A percentile compares a stretch with the other conserved stretches of the same genome.
These are phyloP conservation scores for Suhomyces bribrorum DNA, from an alignment of 1,139 yeast genomes.

Conservation along the genomic window DNA sequence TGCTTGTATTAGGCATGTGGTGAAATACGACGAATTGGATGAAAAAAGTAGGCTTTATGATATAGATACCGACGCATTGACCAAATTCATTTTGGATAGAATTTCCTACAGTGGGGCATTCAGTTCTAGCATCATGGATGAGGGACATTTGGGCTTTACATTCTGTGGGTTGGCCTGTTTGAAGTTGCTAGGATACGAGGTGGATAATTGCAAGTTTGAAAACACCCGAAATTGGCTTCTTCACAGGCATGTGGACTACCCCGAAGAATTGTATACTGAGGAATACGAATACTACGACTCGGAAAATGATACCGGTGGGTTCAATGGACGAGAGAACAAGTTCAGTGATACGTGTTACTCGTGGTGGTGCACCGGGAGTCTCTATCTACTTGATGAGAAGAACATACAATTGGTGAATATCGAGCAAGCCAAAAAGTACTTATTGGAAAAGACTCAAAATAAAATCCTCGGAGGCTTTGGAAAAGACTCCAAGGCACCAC, in stretches of 20 bases:
- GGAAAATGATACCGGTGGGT: conserved; percentile 70
- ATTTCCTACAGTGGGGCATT: conserved; percentile 69
- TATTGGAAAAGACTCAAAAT: conserved; percentile 66
- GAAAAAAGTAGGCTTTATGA: conserved; percentile 30
- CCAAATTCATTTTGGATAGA: conserved; percentile 43
- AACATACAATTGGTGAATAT: conserved; percentile 37
- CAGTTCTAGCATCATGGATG: conserved; percentile 42
- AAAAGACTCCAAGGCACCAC: conserved; percentile 59
- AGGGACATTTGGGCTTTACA: conserved; percentile 86
- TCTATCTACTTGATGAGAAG: conserved; percentile 40
- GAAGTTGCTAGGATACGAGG: conserved; percentile 38
- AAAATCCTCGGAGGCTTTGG: conserved; percentile 75
- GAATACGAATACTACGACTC: conserved; percentile 39
- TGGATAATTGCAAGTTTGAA: conserved; percentile 20
- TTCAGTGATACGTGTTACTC: conserved; percentile 88
- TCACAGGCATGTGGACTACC: conserved; percentile 59
- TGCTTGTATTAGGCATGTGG: conserved; percentile 55
- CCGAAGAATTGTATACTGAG: conserved; percentile 23
- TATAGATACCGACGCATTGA: conserved; percentile 43
- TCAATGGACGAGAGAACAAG: conserved; percentile 87
- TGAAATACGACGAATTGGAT: conserved; percentile 42
- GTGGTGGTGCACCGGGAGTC: conserved; percentile 79
- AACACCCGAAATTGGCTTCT: conserved; percentile 57
- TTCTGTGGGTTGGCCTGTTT: conserved; percentile 81
- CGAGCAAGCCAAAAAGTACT: conserved; percentile 41